Percentiles rank a stretch among this genome's conserved stretches.
These are phyloP conservation scores for Penicillium sp. DNA, from an alignment of 2,329 filamentous ascomycete species.

Conservation along the genomic window DNA sequence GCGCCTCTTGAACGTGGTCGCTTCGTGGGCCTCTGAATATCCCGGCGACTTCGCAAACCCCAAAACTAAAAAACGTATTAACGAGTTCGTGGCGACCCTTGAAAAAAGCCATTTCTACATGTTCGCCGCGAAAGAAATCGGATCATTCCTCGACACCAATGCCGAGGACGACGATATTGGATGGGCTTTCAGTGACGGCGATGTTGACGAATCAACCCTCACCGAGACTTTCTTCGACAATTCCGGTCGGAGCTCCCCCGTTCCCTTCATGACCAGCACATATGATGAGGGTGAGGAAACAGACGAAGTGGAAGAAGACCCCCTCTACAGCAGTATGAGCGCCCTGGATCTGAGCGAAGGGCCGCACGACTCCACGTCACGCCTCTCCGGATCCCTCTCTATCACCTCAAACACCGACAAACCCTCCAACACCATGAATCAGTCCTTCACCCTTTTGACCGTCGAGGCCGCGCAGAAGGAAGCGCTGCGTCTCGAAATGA, in stretches of 20 bases:
- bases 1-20: constrained; percentile 78
- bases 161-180: constrained; percentile 87
- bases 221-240: constrained; percentile 44
- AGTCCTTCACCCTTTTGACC: constrained; percentile 45
- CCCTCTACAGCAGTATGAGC: constrained; percentile 41
- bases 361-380: constrained; percentile 38
- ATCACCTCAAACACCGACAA: constrained; percentile 42
- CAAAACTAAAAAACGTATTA: constrained; percentile 69
- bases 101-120: constrained; percentile 78
- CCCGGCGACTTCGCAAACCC: constrained; percentile 89
- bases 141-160: constrained; percentile 71
- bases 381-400: constrained; percentile 43
- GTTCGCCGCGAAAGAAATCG: constrained; percentile 82
- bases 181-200: constrained; percentile 83
- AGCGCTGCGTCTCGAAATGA: constrained; percentile 70
- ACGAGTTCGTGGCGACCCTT: constrained; percentile 74
- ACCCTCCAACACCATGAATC: constrained; percentile 42
- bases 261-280: constrained; percentile 32
- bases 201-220: constrained; percentile 49
- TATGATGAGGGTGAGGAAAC: constrained; percentile 19
- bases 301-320: constrained; percentile 38
- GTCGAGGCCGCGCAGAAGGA: constrained; percentile 77
- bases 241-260: constrained; percentile 44
- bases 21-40: constrained; percentile 86
- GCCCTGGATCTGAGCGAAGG: constrained; percentile 43